These are phyloP conservation scores for Dionaea muscipula DNA, from an alignment of 179 eudicot species.

Conservation along the genomic window DNA sequence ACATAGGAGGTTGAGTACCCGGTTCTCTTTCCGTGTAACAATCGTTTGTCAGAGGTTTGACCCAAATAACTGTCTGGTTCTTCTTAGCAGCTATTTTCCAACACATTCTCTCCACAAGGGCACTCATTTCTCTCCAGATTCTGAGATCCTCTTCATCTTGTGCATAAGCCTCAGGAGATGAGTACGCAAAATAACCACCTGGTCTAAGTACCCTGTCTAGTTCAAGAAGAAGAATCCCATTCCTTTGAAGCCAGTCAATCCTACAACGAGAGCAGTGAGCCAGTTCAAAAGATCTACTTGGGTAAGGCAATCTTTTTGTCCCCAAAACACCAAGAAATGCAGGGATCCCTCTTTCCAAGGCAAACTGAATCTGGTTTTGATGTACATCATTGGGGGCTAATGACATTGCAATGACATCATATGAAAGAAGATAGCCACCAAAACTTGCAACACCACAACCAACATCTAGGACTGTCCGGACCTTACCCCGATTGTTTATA, in stretches of 20 bases:
- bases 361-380: slow-evolving; percentile 43
- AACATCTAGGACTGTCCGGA: slow-evolving; percentile 34
- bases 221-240: slow-evolving; percentile 34
- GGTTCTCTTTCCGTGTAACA: slow-evolving; percentile 30
- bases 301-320: slow-evolving; percentile 40
- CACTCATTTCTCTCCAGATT: slow-evolving; percentile 35
- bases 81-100: slow-evolving; percentile 37
- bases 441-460: slow-evolving; percentile 50
- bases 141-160: slow-evolving; percentile 35
- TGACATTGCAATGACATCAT: slow-evolving; percentile 32
- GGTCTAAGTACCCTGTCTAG: slow-evolving; percentile 39
- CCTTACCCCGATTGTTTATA: slow-evolving; percentile 28
- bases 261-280: slow-evolving; percentile 45
- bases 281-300: slow-evolving; percentile 38
- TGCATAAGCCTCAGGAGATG: slow-evolving; percentile 43
- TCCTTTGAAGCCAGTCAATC: slow-evolving; percentile 39
- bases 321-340: slow-evolving; percentile 38
- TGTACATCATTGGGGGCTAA: slow-evolving; percentile 43
- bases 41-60: slow-evolving; percentile 31
- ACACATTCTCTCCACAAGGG: slow-evolving; percentile 35
- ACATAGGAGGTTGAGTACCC: slow-evolving; percentile 28
- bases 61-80: slow-evolving; percentile 41
- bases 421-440: slow-evolving; percentile 34
- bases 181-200: slow-evolving; percentile 40
- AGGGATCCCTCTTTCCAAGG: slow-evolving; percentile 40